A percentile compares a stretch with the other conserved stretches of the same genome.
phyloP scores from a whole-genome alignment of 306 rosid genomes.

The Glycine latifolia region DNA sequence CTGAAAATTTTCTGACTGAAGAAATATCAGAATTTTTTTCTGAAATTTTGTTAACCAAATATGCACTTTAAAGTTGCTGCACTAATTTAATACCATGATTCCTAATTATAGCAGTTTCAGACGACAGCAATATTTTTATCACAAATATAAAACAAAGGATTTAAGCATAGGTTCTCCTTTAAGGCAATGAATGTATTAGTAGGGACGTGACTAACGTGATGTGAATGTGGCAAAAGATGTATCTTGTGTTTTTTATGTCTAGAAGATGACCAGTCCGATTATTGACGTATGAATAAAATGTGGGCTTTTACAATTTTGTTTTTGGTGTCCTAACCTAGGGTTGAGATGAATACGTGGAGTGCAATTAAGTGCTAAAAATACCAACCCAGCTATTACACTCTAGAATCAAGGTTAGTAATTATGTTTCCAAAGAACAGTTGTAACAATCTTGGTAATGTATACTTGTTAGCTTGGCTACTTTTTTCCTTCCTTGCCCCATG shows the following conservation, averaged over 20 bases:
- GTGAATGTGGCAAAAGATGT: constrained; percentile 19
- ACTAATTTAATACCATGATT: constrained; percentile 19
- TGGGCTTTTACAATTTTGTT: constrained; percentile 8
- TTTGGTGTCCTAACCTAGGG: constrained; percentile 38
- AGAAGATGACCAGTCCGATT: constrained; percentile 15
- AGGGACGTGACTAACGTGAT: background rate
- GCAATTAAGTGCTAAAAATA: constrained; percentile 25
- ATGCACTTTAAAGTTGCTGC: constrained; percentile 19
- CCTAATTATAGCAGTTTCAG: background rate
- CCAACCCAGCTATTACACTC: constrained; percentile 24
- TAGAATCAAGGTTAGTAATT: constrained; percentile 32
- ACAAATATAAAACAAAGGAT: constrained; percentile 1
- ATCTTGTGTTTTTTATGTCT: constrained; percentile 19
- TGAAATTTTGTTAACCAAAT: background rate
- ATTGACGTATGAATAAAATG: background rate
- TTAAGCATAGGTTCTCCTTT: background rate
- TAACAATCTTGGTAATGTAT: constrained; percentile 17
- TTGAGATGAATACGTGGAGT: constrained; percentile 25
- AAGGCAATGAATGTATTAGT: constrained; percentile 17
- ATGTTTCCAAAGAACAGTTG: constrained; percentile 26
- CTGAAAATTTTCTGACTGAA: background rate
- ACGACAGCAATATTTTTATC: constrained; percentile 1
- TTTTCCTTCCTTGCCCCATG: background rate
- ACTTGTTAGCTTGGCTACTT: background rate
- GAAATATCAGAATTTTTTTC: background rate